Conservation (phyloP, 2,329 filamentous ascomycete genomes). For the Aspergillus sp. region DNA sequence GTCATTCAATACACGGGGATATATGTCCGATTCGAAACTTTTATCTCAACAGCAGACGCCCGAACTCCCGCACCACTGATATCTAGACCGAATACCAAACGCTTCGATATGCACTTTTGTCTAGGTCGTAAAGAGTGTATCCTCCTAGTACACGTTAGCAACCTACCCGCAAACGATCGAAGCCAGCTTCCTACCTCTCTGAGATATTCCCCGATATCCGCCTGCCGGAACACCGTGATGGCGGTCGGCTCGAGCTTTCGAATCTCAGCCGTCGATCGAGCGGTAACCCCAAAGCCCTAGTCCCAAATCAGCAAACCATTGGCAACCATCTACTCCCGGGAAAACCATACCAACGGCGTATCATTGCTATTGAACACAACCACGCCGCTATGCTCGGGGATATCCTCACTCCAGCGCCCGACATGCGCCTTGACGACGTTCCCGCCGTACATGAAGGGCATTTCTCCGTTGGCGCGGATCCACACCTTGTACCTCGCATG, state of each 20-base stretch:
- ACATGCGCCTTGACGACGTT: conserved; percentile 79
- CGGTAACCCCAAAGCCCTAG: conserved; percentile 82
- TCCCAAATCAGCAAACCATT: conserved; percentile 1
- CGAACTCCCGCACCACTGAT: conserved; percentile 15
- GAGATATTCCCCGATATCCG: conserved; percentile 89
- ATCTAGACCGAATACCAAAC: conserved; percentile 17
- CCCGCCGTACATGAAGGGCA: conserved; percentile 93
- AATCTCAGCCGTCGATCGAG: conserved; percentile 75
- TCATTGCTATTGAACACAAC: conserved; percentile 89
- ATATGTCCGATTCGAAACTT: neutral
- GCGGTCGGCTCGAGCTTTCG: conserved; percentile 81
- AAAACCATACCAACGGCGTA: conserved; percentile 52
- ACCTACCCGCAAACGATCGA: neutral
- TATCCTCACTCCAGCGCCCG: conserved; percentile 80
- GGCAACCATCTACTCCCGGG: neutral
- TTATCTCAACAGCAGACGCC: conserved; percentile 16
- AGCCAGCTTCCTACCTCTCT: conserved; percentile 49
- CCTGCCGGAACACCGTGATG: conserved; percentile 81
- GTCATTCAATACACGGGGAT: neutral
- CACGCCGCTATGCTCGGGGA: conserved; percentile 84
- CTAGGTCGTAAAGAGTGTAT: conserved; percentile 52
- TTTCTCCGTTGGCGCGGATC: conserved; percentile 92
- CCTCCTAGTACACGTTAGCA: conserved; percentile 38
- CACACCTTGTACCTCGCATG: conserved; percentile 95
- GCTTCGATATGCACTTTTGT: conserved; percentile 9